A percentile compares a stretch with the other conserved stretches of the same genome.
phyloP scores from a whole-genome alignment of 2,329 filamentous ascomycete species.

The Ophiostoma montium region DNA sequence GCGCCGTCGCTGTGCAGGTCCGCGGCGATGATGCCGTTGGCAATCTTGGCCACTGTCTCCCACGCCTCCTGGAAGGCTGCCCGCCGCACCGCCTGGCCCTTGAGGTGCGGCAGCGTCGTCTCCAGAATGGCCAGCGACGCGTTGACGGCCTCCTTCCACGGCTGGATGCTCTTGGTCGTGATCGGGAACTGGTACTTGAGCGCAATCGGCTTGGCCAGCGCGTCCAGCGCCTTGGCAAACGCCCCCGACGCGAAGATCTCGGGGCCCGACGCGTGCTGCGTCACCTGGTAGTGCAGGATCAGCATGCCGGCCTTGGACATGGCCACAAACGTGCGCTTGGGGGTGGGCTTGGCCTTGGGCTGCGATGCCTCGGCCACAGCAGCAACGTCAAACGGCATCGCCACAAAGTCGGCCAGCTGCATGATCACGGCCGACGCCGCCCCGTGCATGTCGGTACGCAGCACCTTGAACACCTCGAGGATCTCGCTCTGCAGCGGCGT shows the following conservation, averaged over 20 bases:
- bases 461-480: conserved; percentile 50
- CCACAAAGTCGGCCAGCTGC: conserved; percentile 56
- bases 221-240: conserved; percentile 48
- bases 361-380: conserved; percentile 10
- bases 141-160: conserved; percentile 71
- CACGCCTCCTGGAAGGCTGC: conserved; percentile 47
- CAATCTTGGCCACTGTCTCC: conserved; percentile 50
- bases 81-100: conserved; percentile 30
- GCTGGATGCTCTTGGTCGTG: conserved; percentile 52
- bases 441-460: conserved; percentile 50
- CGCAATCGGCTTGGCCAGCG: conserved; percentile 54
- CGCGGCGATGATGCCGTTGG: conserved; percentile 55
- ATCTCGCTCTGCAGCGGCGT: conserved; percentile 60
- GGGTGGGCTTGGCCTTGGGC: no score
- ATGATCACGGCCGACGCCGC: conserved; percentile 55
- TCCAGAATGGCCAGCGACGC: conserved; percentile 55
- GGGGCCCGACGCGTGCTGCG: conserved; percentile 43
- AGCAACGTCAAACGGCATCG: conserved; percentile 47
- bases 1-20: conserved; percentile 35
- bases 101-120: conserved; percentile 47
- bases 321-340: conserved; percentile 77
- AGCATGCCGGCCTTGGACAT: conserved; percentile 72
- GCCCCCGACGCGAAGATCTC: conserved; percentile 58
- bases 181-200: conserved; percentile 71
- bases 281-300: conserved; percentile 47